A percentile compares a stretch with the other conserved stretches of the same genome.
Conservation (phyloP, 441 rosid genomes). For the Aquilaria agallochum region DNA sequence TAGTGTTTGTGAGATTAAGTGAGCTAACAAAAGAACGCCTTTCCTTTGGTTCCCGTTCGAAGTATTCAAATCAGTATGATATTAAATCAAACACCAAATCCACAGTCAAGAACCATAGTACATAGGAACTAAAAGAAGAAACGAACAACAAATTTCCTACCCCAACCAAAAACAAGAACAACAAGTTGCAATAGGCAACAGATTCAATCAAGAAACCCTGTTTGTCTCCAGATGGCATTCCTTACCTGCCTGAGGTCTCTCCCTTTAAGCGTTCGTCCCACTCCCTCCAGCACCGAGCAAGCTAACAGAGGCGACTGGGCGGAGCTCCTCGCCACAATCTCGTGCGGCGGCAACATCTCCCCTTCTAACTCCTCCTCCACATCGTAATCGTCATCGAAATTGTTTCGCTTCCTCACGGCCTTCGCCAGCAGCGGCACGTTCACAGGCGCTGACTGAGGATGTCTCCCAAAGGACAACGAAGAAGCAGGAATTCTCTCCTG, state of each 20-base stretch:
- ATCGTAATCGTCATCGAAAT: constrained; percentile 42
- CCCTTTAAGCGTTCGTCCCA: constrained; percentile 88
- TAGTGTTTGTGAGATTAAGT: no score
- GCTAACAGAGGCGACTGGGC: constrained; percentile 51
- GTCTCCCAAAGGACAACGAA: constrained; percentile 28
- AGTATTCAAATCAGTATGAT: not conserved
- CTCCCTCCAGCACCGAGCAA: constrained; percentile 86
- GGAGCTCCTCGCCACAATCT: constrained; percentile 69
- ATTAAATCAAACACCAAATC: not conserved
- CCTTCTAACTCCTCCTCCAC: constrained; percentile 41
- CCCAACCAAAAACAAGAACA: not conserved
- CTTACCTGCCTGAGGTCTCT: constrained; percentile 90
- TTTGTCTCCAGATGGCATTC: constrained; percentile 72
- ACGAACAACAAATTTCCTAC: constrained; percentile 1
- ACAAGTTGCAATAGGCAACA: not conserved
- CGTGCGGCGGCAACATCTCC: constrained; percentile 80
- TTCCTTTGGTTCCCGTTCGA: not conserved
- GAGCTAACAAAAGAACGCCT: not conserved
- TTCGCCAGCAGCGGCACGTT: constrained; percentile 55
- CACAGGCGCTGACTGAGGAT: constrained; percentile 70
- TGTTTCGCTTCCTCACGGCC: constrained; percentile 34
- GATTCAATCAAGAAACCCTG: constrained; percentile 81
- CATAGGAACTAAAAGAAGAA: not conserved
- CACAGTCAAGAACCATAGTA: constrained; percentile 7
- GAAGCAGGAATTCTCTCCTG: constrained; percentile 41